phyloP scores from a whole-genome alignment of 1,139 yeast genomes.

The Suhomyces terraborum region DNA sequence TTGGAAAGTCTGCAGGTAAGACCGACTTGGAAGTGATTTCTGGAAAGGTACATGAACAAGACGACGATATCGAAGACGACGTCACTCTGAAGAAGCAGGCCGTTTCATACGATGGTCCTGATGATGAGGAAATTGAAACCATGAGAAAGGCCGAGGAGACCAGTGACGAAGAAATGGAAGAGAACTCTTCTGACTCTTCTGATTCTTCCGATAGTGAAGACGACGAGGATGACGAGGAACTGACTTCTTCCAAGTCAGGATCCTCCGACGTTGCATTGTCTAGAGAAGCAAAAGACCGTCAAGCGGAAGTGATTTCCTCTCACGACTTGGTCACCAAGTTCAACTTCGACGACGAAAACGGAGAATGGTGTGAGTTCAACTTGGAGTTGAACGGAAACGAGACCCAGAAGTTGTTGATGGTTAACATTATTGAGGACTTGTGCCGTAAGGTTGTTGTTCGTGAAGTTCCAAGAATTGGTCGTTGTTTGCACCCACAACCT shows the following conservation, averaged over 20 bases:
- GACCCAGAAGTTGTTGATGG: conserved; percentile 94
- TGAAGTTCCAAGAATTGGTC: conserved; percentile 86
- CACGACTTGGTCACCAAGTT: conserved; percentile 75
- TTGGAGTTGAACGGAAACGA: conserved; percentile 75
- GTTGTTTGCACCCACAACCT: conserved; percentile 85
- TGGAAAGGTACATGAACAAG: conserved; percentile 31
- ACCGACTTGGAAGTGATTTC: conserved; percentile 48
- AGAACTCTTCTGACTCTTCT: conserved; percentile 37
- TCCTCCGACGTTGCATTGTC: conserved; percentile 35
- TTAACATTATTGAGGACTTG: conserved; percentile 89
- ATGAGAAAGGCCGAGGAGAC: conserved; percentile 81
- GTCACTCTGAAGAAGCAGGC: conserved; percentile 75
- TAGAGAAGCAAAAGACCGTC: conserved; percentile 77
- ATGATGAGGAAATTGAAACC: conserved; percentile 86
- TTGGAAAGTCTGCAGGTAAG: conserved; percentile 75
- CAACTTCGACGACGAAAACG: conserved; percentile 85
- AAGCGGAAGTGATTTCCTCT: conserved; percentile 72
- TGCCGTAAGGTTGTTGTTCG: conserved; percentile 91
- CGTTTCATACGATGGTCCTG: conserved; percentile 92
- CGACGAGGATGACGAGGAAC: conserved; percentile 29
- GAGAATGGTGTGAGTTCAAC: conserved; percentile 92
- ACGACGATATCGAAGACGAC: conserved; percentile 57
- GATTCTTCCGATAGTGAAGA: conserved; percentile 26
- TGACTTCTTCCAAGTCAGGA: conserved; percentile 21
- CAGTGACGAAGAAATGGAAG: conserved; percentile 60